Percentiles rank a stretch among this genome's conserved stretches.
These are phyloP conservation scores for Nemania abortiva DNA, from an alignment of 2,329 filamentous ascomycete genomes.

Conservation along the genomic window DNA sequence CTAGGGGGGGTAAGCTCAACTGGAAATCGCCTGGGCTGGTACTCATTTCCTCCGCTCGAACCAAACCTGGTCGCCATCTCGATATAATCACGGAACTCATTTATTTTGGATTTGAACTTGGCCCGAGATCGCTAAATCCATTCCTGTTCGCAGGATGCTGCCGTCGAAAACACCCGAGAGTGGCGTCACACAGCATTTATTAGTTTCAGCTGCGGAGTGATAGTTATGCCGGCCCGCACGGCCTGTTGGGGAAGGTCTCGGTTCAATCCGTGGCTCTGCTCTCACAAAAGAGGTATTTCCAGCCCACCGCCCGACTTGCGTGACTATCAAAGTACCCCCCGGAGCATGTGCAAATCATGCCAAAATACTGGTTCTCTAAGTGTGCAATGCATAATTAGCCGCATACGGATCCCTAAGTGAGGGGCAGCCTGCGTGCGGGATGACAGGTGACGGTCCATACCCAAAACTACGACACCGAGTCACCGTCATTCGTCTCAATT, in stretches of 20 bases:
- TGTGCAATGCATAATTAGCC: constrained; percentile 19
- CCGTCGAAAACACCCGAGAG: neutral
- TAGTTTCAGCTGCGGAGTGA: constrained; percentile 10
- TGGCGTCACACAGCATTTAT: constrained; percentile 12
- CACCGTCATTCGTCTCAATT: neutral
- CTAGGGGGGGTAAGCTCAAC: constrained; percentile 26
- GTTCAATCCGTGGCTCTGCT: constrained; percentile 7
- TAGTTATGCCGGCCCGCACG: constrained; percentile 1
- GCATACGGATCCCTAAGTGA: constrained; percentile 3
- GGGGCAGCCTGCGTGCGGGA: neutral
- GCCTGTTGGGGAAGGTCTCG: constrained; percentile 11
- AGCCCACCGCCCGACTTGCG: constrained; percentile 5
- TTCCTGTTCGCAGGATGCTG: constrained; percentile 4
- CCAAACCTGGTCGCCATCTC: neutral
- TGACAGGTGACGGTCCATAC: constrained; percentile 9
- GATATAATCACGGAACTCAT: constrained; percentile 1
- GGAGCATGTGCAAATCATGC: constrained; percentile 7
- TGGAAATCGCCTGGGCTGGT: constrained; percentile 3
- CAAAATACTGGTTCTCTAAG: neutral
- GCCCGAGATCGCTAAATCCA: neutral
- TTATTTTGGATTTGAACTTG: constrained; percentile 9
- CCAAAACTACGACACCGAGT: neutral
- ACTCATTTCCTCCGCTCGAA: constrained; percentile 6
- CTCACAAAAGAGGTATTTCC: too few species aligned
- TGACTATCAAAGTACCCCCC: neutral